These are phyloP conservation scores for Purshia tridentata DNA, from an alignment of 306 rosid genomes.

Conservation along the genomic window DNA sequence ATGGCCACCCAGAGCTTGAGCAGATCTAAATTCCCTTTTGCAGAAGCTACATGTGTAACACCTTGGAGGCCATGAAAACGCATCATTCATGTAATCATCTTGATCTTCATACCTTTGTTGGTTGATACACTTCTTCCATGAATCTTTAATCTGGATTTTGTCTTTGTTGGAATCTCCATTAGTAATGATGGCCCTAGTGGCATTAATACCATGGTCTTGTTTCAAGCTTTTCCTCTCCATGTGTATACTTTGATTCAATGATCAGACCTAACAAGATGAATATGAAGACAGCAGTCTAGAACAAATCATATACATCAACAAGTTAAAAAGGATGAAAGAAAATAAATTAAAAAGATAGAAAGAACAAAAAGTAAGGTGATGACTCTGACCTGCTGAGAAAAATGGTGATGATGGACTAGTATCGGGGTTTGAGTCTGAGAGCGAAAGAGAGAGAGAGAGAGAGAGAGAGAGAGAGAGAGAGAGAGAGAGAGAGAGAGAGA, in stretches of 20 bases:
- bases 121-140: constrained; percentile 1
- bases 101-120: constrained; percentile 24
- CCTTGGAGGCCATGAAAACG: constrained; percentile 88
- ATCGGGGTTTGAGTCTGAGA: constrained; percentile 22
- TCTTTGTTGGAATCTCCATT: constrained; percentile 21
- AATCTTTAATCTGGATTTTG: not conserved
- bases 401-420: constrained; percentile 22
- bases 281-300: not conserved
- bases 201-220: not conserved
- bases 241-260: not conserved
- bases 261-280: not conserved
- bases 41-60: constrained; percentile 84
- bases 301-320: not conserved
- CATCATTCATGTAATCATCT: constrained; percentile 45
- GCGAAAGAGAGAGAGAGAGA: constrained; percentile 10
- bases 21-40: constrained; percentile 84
- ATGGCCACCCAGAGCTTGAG: constrained; percentile 97
- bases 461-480: constrained; percentile 8
- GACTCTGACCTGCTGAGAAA: constrained; percentile 32
- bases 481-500: constrained; percentile 8
- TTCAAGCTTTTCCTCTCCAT: constrained; percentile 6
- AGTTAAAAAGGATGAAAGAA: constrained; percentile 4
- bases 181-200: not conserved
- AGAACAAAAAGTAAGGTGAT: constrained; percentile 20
- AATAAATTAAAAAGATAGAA: not conserved